Conservation (phyloP, 441 rosid species). For the Euphorbia corollata region DNA sequence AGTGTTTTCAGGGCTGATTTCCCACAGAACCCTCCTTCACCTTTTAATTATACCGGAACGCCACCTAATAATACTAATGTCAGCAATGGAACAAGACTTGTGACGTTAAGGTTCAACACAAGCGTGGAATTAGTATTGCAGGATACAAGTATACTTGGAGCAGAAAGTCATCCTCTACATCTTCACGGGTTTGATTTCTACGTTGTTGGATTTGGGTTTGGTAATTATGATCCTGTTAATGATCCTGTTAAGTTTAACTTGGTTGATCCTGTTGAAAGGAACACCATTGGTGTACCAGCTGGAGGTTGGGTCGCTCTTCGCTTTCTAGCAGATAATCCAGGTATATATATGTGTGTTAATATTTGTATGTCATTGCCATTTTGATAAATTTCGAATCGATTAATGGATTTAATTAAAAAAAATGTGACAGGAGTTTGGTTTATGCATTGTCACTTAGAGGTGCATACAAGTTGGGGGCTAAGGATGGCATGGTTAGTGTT, state of each 20-base stretch:
- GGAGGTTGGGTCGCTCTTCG: constrained; percentile 68
- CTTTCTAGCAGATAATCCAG: constrained; percentile 56
- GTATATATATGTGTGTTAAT: constrained; percentile 25
- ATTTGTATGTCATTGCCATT: too few relatives aligned
- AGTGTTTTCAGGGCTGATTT: constrained; percentile 47
- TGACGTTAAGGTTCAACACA: constrained; percentile 48
- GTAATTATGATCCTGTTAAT: constrained; percentile 43
- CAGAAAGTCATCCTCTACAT: constrained; percentile 69
- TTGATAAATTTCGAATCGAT: too few relatives aligned
- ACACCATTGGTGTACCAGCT: constrained; percentile 54
- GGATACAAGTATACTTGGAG: constrained; percentile 60
- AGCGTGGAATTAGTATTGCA: constrained; percentile 61
- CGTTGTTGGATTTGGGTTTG: constrained; percentile 59
- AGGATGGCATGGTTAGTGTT: constrained; percentile 46
- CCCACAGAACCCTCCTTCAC: constrained; percentile 36
- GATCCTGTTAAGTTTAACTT: constrained; percentile 52
- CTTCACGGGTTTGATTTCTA: constrained; percentile 63
- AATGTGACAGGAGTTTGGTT: constrained; percentile 37
- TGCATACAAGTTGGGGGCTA: constrained; percentile 49
- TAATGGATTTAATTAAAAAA: not conserved
- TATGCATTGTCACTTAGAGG: constrained; percentile 49
- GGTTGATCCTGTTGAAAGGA: constrained; percentile 52
- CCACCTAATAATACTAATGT: constrained; percentile 61
- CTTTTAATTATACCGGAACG: constrained; percentile 57
- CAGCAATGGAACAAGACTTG: constrained; percentile 34